phyloP scores from a whole-genome alignment of 441 rosid species.

The Populus hybrid region DNA sequence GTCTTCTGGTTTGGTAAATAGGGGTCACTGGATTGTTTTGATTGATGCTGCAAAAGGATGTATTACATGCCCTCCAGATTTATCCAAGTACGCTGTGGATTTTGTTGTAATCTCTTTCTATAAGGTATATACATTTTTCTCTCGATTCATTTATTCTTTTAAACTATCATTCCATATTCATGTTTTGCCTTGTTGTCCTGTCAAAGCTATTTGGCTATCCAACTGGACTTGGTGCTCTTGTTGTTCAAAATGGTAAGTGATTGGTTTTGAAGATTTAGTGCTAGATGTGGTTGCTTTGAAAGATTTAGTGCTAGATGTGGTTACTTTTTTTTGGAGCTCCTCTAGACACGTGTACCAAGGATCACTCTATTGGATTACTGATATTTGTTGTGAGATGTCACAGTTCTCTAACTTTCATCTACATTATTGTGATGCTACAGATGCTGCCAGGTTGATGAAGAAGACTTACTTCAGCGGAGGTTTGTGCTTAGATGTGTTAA shows the following conservation, averaged over 20 bases:
- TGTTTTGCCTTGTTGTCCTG: constrained; percentile 27
- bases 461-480: constrained; percentile 97
- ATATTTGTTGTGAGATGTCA: background rate
- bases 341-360: background rate
- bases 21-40: constrained; percentile 86
- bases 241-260: constrained; percentile 68
- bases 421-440: constrained; percentile 38
- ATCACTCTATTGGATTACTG: background rate
- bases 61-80: constrained; percentile 76
- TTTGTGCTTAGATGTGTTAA: constrained; percentile 33
- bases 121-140: constrained; percentile 48
- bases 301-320: background rate
- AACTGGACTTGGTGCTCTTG: constrained; percentile 98
- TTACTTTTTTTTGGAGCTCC: too few species aligned
- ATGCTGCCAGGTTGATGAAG: constrained; percentile 78
- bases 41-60: constrained; percentile 98
- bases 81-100: constrained; percentile 80
- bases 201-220: constrained; percentile 95
- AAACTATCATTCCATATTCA: constrained; percentile 16
- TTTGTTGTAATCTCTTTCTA: constrained; percentile 90
- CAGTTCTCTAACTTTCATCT: constrained; percentile 1
- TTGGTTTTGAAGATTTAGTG: constrained; percentile 16
- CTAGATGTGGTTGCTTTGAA: too few species aligned
- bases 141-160: background rate
- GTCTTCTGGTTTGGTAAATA: constrained; percentile 23